phyloP scores from a whole-genome alignment of 805 yeast genomes.

The Candida hispaniensis region DNA sequence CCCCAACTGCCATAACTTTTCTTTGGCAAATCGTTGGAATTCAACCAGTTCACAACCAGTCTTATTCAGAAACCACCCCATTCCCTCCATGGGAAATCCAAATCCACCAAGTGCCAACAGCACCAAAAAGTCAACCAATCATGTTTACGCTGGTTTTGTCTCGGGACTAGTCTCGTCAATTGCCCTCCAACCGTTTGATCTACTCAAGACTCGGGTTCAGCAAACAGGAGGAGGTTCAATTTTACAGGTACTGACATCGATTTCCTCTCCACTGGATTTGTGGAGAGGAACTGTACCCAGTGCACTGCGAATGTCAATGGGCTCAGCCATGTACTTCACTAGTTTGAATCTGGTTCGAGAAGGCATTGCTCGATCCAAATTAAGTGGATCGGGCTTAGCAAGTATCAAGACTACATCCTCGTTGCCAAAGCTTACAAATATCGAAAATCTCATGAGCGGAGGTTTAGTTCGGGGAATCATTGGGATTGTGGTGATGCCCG shows the following conservation, averaged over 20 bases:
- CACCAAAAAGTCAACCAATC: slow-evolving; percentile 26
- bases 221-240: slow-evolving; percentile 33
- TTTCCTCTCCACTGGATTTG: slow-evolving; percentile 34
- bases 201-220: slow-evolving; percentile 79
- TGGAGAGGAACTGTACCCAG: slow-evolving; percentile 97
- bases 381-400: slow-evolving; percentile 17
- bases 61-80: too few species aligned
- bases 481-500: slow-evolving; percentile 88
- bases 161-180: slow-evolving; percentile 81
- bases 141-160: slow-evolving; percentile 66
- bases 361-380: slow-evolving; percentile 31
- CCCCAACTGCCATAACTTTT: too few species aligned
- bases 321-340: slow-evolving; percentile 78
- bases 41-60: too few species aligned
- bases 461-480: slow-evolving; percentile 68
- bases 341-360: slow-evolving; percentile 54
- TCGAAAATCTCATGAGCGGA: slow-evolving; percentile 67
- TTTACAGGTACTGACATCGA: slow-evolving; percentile 21
- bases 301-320: slow-evolving; percentile 78
- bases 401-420: slow-evolving; percentile 16
- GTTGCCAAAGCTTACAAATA: slow-evolving; percentile 61
- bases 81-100: too few species aligned
- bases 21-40: too few species aligned
- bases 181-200: slow-evolving; percentile 76
- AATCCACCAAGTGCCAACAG: too few species aligned